Base-by-base conservation (phyloP, 345 rosid genomes). In the Mallotus nudiflorus region DNA sequence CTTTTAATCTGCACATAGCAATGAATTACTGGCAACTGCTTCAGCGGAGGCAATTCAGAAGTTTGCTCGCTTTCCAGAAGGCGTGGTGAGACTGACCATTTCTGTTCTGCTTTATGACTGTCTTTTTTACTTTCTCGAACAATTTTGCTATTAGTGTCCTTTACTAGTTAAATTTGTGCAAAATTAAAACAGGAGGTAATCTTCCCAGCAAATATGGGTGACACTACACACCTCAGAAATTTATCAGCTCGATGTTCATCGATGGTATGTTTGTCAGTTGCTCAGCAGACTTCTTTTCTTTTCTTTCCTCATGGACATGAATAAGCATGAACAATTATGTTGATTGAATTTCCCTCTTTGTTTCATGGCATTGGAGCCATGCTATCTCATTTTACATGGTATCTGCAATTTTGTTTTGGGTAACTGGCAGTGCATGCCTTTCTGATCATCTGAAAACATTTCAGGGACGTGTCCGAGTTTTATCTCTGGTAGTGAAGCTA, bases 401-500 rank as follows among this genome's bases (percentile, higher is more conserved):
- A 10, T 44, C 24, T 46, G 9, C 46, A 40, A 27, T 12, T 19
- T 29, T 28, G 57, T 40, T 20, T 31, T 67, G 50, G n/a, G 27
- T 19, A 56, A 7, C 44, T 44, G 28, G 46, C 65, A 46, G 9
- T 68, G 9, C 22, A 13, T 1, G 44, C 15, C 19, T 66, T 28
- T 71, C 60, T 61, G 39, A 82, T 51, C n/a, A 68, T 67, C 15
- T 29, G 31, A 81, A 28, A 33, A 25, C 54, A 54, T 81, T 84
- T 72, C 89, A 94, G 98, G 98, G 83, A 66, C 96, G 88, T 68
- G 88, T 84, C 8, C 93, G 93, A 51, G 81, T 91, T 61, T 75
- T 90, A 54, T 82, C 97, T 60, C 78, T 94, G 86, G 78, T 94
- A 68, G 97, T 94, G 91, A 90, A 88, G 86, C 82, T 94, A 66